Percentiles rank a stretch among this genome's conserved stretches.
These are phyloP conservation scores for Cercophora scortea DNA, from an alignment of 495 filamentous ascomycete genomes.

Conservation along the genomic window DNA sequence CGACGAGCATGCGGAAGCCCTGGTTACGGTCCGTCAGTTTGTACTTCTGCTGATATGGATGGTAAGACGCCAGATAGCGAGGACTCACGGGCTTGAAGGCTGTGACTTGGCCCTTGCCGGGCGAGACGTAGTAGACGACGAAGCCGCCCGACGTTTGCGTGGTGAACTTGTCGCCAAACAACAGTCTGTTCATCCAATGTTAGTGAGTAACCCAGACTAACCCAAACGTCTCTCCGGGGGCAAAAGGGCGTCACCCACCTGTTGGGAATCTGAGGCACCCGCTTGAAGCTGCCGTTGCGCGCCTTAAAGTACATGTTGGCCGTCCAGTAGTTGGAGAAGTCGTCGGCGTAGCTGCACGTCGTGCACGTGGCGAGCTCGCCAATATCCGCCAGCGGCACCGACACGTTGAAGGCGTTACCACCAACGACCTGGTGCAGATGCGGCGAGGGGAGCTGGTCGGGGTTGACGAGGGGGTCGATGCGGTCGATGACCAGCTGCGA, in stretches of 20 bases:
- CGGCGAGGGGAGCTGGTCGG: conserved; percentile 26
- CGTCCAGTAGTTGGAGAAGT: conserved; percentile 40
- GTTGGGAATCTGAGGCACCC: conserved; percentile 33
- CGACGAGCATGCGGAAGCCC: conserved; percentile 38
- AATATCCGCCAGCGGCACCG: conserved; percentile 21
- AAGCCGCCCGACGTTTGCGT: conserved; percentile 33
- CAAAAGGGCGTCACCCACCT: conserved; percentile 8
- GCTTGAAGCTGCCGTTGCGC: conserved; percentile 31
- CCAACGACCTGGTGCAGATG: conserved; percentile 32
- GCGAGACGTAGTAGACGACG: conserved; percentile 39
- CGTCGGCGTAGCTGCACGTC: conserved; percentile 28
- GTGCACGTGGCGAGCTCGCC: conserved; percentile 24
- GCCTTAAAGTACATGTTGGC: conserved; percentile 36
- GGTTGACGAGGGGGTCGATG: conserved; percentile 31
- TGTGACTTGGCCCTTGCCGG: conserved; percentile 32
- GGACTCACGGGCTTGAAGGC: conserved; percentile 37
- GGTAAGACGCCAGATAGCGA: background rate
- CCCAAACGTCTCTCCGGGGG: conserved; percentile 11
- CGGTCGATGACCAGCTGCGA: conserved; percentile 31
- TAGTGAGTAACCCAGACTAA: no score
- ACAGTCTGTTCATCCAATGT: no score
- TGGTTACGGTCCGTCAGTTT: background rate
- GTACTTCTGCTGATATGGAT: background rate
- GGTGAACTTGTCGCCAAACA: conserved; percentile 30
- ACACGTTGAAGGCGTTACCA: conserved; percentile 30